Conservation (phyloP, 768 basidiomycete genomes). For the Hericium erinaceus region DNA sequence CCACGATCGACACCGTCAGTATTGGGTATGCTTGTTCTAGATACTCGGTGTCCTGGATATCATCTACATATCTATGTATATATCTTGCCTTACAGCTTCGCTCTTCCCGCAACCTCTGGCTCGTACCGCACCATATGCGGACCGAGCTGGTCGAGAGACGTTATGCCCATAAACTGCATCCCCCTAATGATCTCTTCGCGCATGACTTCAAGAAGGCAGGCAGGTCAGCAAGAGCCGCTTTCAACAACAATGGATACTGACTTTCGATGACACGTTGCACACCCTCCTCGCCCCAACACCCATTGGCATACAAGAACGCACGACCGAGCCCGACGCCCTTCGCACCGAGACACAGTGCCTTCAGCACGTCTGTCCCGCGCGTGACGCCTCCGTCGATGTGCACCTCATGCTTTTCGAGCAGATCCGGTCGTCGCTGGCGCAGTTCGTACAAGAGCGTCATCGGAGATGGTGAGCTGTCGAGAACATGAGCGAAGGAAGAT, state of each 20-base stretch:
- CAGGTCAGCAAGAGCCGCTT: neutral
- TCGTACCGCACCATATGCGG: conserved; percentile 27
- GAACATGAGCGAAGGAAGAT: neutral
- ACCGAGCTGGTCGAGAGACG: conserved; percentile 26
- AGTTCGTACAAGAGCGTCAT: conserved; percentile 37
- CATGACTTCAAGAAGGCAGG: conserved; percentile 21
- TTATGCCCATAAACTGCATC: conserved; percentile 33
- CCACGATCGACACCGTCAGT: no score
- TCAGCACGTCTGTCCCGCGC: conserved; percentile 39
- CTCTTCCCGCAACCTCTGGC: neutral
- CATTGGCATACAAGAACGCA: conserved; percentile 33
- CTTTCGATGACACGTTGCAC: conserved; percentile 19
- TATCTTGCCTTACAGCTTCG: neutral
- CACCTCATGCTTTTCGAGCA: conserved; percentile 28
- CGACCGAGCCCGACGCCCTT: conserved; percentile 36
- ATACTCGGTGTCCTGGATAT: no score
- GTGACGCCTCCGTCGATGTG: conserved; percentile 39
- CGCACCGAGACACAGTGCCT: conserved; percentile 41
- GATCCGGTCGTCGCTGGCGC: conserved; percentile 30
- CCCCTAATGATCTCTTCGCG: conserved; percentile 31
- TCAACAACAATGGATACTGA: conserved; percentile 4
- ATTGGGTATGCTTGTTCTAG: no score
- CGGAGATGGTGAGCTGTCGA: conserved; percentile 29
- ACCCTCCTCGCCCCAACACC: conserved; percentile 25
- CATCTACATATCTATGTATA: no score